Evolutionary conservation across 768 basidiomycete genomes (phyloP).

Genomic region (Lyophyllum decastes): DNA sequence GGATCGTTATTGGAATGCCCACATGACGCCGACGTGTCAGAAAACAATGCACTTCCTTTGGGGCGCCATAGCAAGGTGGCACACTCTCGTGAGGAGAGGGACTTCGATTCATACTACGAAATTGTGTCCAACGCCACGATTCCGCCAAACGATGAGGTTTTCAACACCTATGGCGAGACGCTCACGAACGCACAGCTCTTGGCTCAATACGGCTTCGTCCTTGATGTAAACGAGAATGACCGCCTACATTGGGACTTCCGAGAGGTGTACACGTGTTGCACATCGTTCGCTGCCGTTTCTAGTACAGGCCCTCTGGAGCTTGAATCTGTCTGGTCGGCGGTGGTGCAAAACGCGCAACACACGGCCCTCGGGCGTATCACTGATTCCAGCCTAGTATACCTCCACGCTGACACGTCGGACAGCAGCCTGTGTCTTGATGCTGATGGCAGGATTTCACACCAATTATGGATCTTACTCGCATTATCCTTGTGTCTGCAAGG

Average conservation of each 20-base stretch:
- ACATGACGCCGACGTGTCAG: slow-evolving; percentile 52
- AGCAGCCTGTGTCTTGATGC: slow-evolving; percentile 40
- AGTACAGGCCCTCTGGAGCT: not conserved
- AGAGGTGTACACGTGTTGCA: slow-evolving; percentile 27
- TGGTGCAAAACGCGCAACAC: not conserved
- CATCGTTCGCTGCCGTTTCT: slow-evolving; percentile 3
- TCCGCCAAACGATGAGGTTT: slow-evolving; percentile 55
- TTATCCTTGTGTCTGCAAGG: slow-evolving; percentile 21
- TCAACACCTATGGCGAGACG: slow-evolving; percentile 76
- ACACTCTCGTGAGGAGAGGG: slow-evolving; percentile 1
- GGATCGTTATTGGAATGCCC: slow-evolving; percentile 67
- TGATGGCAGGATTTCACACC: slow-evolving; percentile 52
- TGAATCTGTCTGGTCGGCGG: slow-evolving; percentile 10
- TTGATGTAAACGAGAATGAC: slow-evolving; percentile 76
- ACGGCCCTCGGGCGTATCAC: slow-evolving; percentile 15
- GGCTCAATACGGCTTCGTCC: slow-evolving; percentile 68
- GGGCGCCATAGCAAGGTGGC: not conserved
- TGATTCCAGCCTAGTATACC: slow-evolving; percentile 21
- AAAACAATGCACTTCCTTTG: not conserved
- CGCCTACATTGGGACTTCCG: slow-evolving; percentile 42
- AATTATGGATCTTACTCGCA: slow-evolving; percentile 48
- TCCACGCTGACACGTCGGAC: not conserved
- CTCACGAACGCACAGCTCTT: slow-evolving; percentile 69
- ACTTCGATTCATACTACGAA: slow-evolving; percentile 50
- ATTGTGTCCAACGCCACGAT: slow-evolving; percentile 67